A percentile compares a stretch with the other conserved stretches of the same genome.
phyloP scores from a whole-genome alignment of 176 grass and related monocot genomes.

The Carex littledalei region DNA sequence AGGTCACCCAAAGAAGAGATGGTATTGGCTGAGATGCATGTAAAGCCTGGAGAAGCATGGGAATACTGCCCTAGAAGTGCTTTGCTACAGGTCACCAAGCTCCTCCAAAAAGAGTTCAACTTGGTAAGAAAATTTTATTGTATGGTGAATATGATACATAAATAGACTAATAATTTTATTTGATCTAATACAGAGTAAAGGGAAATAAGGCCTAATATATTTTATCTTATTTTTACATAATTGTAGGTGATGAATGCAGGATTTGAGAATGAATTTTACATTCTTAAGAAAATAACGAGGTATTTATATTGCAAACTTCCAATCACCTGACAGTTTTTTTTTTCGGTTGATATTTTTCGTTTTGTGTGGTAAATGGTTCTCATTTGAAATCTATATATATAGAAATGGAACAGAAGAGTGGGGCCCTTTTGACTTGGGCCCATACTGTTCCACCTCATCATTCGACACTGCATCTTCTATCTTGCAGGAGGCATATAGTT shows the following conservation, averaged over 20 bases:
- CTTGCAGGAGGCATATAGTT: constrained; percentile 72
- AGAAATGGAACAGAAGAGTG: constrained; percentile 70
- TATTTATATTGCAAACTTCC: constrained; percentile 26
- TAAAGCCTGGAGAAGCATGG: constrained; percentile 77
- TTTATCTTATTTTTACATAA: background rate
- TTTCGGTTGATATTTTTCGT: background rate
- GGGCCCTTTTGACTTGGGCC: constrained; percentile 67
- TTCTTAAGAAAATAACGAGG: constrained; percentile 79
- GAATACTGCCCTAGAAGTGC: constrained; percentile 86
- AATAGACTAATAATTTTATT: background rate
- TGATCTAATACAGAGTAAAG: background rate
- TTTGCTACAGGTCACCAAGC: constrained; percentile 58
- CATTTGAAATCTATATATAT: constrained; percentile 33
- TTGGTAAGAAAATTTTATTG: constrained; percentile 46
- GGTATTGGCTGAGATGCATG: constrained; percentile 90
- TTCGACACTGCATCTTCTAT: constrained; percentile 74
- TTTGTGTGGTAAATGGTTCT: background rate
- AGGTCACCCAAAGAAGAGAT: constrained; percentile 87
- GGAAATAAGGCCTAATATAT: background rate
- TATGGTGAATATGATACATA: background rate
- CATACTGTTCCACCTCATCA: constrained; percentile 76
- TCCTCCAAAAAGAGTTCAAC: constrained; percentile 79
- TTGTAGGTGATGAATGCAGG: constrained; percentile 76
- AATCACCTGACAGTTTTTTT: background rate
- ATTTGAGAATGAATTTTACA: constrained; percentile 95